Base-by-base conservation (phyloP, 2,329 filamentous ascomycete genomes). In the Aspergillus tamarii region DNA sequence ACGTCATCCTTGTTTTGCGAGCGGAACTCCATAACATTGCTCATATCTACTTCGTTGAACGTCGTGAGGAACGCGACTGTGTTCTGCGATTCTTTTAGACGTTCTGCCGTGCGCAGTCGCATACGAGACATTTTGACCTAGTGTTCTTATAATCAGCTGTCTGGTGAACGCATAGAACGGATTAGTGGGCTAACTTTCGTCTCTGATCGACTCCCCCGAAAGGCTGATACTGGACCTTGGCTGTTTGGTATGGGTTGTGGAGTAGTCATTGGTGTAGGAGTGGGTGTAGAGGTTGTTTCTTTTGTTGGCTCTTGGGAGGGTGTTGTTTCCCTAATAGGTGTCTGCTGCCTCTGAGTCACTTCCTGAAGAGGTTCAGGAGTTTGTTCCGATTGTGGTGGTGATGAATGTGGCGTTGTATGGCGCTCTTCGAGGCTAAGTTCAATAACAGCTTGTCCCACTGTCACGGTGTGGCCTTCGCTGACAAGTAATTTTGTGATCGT, bases 81-180 rank as follows among this genome's bases (percentile, higher is more conserved):
- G 50, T 53, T 53, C 50, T 53, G 50, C 26, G 50, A 53, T 19
- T 53, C 50, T 28, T 53, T 34, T 3, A 53, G 50, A 32, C 50
- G 50, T 8, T 53, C 50, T 12, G 50, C 50, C 30, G 50, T 53
- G 26, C 50, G 50, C 50, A 53, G 14, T 19, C 50, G 50, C 50
- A 53, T 34, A 28, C 50, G 50, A 28, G 28, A 53, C 50, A 53
- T 53, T 34, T 53, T 53, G 50, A 34, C 50, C 50, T 53, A 26
- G 28, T 53, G 19, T 14, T 30, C 34, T 14, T 23, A 26, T 53
- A 53, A 19, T 53, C 28, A 53, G 45, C 45, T 48, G 14, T 6
- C 10, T 26, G 45, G 4, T 32, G 50, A 4, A 5, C 16, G 8
- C 50, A 53, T 26, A 16, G 8, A 14, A 34, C 30, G 26, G 19